Percentiles rank a stretch among this genome's conserved stretches.
These are phyloP conservation scores for Jaapia argillacea DNA, from an alignment of 768 basidiomycete species.

Conservation along the genomic window DNA sequence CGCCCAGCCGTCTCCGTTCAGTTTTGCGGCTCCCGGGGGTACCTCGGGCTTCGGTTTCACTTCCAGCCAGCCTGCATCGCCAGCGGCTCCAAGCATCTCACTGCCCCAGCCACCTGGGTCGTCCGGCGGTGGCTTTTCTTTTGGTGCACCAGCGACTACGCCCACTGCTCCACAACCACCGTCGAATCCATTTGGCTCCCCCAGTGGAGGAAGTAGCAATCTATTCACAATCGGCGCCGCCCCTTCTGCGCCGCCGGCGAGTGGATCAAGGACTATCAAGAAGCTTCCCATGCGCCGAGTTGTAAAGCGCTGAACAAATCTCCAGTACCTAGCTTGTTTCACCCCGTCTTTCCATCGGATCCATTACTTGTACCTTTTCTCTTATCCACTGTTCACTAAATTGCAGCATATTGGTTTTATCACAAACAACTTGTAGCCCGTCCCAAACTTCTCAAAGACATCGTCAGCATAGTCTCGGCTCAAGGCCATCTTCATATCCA, in stretches of 20 bases:
- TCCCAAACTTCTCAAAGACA: too few relatives aligned
- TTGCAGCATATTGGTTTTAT: too few relatives aligned
- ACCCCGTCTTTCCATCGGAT: too few relatives aligned
- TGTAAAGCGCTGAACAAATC: too few relatives aligned
- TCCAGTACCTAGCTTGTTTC: too few relatives aligned
- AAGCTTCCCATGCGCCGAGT: not conserved
- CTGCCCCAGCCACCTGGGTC: not conserved
- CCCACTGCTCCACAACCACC: not conserved
- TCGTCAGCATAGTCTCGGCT: too few relatives aligned
- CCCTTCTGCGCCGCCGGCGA: not conserved
- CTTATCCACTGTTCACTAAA: too few relatives aligned
- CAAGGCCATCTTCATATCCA: too few relatives aligned
- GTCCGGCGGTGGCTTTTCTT: not conserved
- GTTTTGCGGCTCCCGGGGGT: conserved; percentile 15
- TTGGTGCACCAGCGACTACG: not conserved
- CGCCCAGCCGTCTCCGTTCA: conserved; percentile 9
- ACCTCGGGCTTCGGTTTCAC: conserved; percentile 7
- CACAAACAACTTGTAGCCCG: too few relatives aligned
- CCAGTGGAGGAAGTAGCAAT: not conserved
- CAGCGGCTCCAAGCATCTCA: conserved; percentile 3
- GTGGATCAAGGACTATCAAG: not conserved
- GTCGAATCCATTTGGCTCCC: not conserved
- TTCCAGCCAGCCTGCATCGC: conserved; percentile 16
- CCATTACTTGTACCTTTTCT: too few relatives aligned
- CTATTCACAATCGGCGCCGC: not conserved